phyloP scores from a whole-genome alignment of 2,329 filamentous ascomycete species.

The Nemania diffusa region DNA sequence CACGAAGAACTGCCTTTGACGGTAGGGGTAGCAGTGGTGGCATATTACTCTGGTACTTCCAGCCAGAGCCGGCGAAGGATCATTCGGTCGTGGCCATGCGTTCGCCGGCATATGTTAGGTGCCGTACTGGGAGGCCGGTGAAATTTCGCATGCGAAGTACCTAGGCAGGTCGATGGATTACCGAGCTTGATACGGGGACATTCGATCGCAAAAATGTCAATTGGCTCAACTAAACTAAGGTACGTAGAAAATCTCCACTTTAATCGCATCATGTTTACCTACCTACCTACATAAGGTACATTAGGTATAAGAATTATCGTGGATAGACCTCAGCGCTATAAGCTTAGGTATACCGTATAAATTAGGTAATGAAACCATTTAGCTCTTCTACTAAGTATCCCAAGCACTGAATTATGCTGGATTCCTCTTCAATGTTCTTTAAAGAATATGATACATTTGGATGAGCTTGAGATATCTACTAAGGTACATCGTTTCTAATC shows the following conservation, averaged over 20 bases:
- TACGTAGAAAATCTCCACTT: not conserved
- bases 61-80: constrained; percentile 25
- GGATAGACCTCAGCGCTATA: too few relatives aligned
- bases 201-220: not conserved
- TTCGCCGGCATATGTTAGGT: too few relatives aligned
- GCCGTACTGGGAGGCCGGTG: not conserved
- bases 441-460: constrained; percentile 28
- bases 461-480: constrained; percentile 43
- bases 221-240: not conserved
- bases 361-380: not conserved
- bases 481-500: constrained; percentile 37
- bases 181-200: not conserved
- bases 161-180: not conserved
- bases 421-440: not conserved
- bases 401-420: not conserved
- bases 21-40: constrained; percentile 60
- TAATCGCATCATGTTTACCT: not conserved
- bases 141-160: not conserved
- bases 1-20: constrained; percentile 65
- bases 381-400: not conserved
- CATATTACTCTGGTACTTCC: constrained; percentile 50
- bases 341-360: too few relatives aligned
- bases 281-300: too few relatives aligned
- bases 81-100: constrained; percentile 15
- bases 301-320: too few relatives aligned